Conservation (phyloP, 2,329 filamentous ascomycete genomes). For the Aureobasidium sp. region DNA sequence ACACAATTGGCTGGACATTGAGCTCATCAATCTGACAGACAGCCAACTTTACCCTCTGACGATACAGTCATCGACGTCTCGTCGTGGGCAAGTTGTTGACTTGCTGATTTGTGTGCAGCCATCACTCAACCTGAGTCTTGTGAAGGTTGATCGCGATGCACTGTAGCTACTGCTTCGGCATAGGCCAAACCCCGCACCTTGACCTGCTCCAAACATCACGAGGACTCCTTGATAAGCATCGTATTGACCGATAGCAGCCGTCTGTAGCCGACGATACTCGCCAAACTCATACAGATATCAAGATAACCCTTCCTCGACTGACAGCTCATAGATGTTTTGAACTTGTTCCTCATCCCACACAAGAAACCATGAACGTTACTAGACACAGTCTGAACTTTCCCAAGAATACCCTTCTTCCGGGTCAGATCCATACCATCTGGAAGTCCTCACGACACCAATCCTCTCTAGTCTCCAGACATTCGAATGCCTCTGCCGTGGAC, state of each 20-base stretch:
- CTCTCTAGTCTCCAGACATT: neutral
- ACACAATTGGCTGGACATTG: neutral
- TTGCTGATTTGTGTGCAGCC: neutral
- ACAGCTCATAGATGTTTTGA: neutral
- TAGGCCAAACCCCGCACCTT: slow-evolving; percentile 13
- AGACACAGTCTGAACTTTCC: neutral
- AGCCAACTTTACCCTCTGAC: too few relatives aligned
- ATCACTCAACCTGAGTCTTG: neutral
- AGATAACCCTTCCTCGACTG: neutral
- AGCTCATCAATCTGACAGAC: too few relatives aligned
- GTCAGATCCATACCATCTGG: neutral
- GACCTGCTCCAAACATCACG: neutral
- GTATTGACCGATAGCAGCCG: neutral
- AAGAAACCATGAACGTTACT: neutral
- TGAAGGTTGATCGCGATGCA: neutral
- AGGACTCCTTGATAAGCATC: neutral
- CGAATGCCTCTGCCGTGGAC: neutral
- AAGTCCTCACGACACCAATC: neutral
- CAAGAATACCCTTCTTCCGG: neutral
- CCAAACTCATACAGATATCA: neutral
- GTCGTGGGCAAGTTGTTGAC: neutral
- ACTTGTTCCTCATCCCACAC: neutral
- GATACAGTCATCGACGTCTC: neutral
- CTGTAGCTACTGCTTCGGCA: neutral
- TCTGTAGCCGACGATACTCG: neutral